These are phyloP conservation scores for Pyrrhoderma noxium DNA, from an alignment of 1,284 basidiomycete species.

Conservation along the genomic window DNA sequence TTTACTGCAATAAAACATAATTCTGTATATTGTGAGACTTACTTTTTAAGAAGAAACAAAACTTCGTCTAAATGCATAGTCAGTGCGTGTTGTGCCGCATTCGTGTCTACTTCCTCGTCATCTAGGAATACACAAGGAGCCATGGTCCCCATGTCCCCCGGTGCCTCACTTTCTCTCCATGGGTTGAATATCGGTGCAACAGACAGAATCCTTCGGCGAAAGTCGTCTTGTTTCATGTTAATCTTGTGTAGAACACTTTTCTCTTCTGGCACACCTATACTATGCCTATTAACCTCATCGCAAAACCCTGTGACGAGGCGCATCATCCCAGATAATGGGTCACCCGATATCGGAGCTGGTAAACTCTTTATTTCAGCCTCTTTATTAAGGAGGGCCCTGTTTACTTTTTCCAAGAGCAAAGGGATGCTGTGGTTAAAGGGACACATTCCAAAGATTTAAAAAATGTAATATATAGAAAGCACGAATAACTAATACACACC, in stretches of 20 bases:
- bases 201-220: slow-evolving; percentile 38
- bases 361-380: slow-evolving; percentile 32
- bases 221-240: slow-evolving; percentile 40
- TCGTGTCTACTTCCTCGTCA: slow-evolving; percentile 5
- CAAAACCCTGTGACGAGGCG: slow-evolving; percentile 40
- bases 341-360: slow-evolving; percentile 45
- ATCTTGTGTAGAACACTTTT: slow-evolving; percentile 49
- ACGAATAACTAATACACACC: no score
- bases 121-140: slow-evolving; percentile 6
- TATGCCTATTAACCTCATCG: slow-evolving; percentile 35
- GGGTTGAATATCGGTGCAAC: slow-evolving; percentile 50
- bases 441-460: no score
- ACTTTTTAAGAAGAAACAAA: slow-evolving; percentile 40
- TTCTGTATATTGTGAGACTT: no score
- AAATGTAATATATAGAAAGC: no score
- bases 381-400: slow-evolving; percentile 36
- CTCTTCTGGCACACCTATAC: slow-evolving; percentile 44
- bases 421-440: no score
- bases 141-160: not conserved
- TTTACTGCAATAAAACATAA: not conserved
- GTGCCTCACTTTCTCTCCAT: slow-evolving; percentile 16
- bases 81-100: slow-evolving; percentile 18
- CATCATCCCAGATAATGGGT: slow-evolving; percentile 50
- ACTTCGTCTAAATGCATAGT: slow-evolving; percentile 52
- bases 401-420: slow-evolving; percentile 36